phyloP scores from a whole-genome alignment of 345 rosid genomes.

The Eucalyptus sp. region DNA sequence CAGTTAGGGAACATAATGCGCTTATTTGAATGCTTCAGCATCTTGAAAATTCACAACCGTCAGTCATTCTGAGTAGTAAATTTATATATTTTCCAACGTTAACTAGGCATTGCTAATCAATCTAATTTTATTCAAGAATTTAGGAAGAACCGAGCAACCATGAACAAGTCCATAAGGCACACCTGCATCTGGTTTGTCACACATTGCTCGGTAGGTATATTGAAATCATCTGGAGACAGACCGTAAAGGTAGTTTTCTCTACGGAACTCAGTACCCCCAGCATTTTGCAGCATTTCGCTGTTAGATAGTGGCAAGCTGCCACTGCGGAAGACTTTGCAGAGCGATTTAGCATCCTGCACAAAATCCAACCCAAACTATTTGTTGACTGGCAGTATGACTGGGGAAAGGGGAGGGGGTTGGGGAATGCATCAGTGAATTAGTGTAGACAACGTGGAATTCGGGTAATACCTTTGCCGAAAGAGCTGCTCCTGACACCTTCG shows the following conservation, averaged over 20 bases:
- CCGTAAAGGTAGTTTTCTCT: not conserved
- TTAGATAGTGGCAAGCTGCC: not conserved
- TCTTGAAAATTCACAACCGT: not conserved
- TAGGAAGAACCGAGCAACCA: not conserved
- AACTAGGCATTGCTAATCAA: not conserved
- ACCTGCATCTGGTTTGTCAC: not conserved
- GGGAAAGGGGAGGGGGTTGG: not conserved
- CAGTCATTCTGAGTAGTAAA: not conserved
- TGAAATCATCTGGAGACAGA: not conserved
- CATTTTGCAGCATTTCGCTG: not conserved
- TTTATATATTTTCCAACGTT: not conserved
- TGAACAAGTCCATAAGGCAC: not conserved
- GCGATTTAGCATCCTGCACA: constrained; percentile 11
- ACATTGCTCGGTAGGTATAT: not conserved
- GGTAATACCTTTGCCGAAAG: constrained; percentile 3
- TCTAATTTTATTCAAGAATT: not conserved
- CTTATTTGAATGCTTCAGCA: not conserved
- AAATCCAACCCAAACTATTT: constrained; percentile 8
- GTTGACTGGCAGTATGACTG: not conserved
- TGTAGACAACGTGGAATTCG: not conserved
- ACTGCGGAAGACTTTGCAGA: constrained; percentile 9
- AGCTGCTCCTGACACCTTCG: not conserved
- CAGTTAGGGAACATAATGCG: not conserved
- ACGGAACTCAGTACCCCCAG: not conserved
- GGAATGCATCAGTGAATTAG: not conserved